Conservation (phyloP, 345 rosid species). For the Nasturtium officinale region DNA sequence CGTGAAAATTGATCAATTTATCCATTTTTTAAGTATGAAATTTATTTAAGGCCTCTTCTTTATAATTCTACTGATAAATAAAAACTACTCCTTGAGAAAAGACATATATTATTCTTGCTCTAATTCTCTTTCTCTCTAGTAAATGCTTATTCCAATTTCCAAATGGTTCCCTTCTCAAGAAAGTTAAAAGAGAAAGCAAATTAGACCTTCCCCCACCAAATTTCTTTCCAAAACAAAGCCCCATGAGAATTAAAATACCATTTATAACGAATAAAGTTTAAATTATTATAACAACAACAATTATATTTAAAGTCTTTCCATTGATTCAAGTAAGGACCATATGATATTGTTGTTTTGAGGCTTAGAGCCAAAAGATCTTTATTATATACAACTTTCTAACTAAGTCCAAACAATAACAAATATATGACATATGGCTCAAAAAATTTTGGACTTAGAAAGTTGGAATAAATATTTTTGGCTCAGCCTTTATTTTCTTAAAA, state of each 20-base stretch:
- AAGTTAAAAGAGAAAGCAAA: slow-evolving; percentile 36
- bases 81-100: not conserved
- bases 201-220: slow-evolving; percentile 36
- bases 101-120: slow-evolving; percentile 6
- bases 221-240: slow-evolving; percentile 36
- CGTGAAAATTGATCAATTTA: not conserved
- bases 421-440: not conserved
- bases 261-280: not conserved
- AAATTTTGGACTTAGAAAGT: no score
- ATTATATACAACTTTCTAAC: not conserved
- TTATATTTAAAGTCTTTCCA: not conserved
- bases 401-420: not conserved
- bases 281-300: slow-evolving; percentile 11
- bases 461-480: not conserved
- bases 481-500: not conserved
- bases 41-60: not conserved
- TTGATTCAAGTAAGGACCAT: not conserved
- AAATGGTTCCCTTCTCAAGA: slow-evolving; percentile 33
- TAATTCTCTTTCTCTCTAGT: not conserved
- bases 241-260: slow-evolving; percentile 10
- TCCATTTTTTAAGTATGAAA: not conserved
- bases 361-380: not conserved
- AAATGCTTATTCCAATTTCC: slow-evolving; percentile 19
- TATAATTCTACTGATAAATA: not conserved
- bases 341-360: not conserved